Conservation (phyloP, 2,329 filamentous ascomycete species). For the Cladophialophora yegresii region DNA sequence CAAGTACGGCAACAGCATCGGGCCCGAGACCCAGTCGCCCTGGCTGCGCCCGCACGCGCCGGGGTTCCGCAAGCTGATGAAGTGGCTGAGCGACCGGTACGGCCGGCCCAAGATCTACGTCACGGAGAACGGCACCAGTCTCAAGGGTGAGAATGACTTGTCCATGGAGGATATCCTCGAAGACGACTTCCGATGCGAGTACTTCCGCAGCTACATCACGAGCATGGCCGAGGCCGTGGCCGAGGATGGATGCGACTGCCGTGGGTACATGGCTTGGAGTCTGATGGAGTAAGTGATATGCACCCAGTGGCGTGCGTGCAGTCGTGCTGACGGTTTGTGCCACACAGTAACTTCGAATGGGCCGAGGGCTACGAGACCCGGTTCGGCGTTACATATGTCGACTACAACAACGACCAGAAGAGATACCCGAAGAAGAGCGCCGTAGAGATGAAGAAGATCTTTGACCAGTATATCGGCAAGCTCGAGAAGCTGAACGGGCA, state of each 20-base stretch:
- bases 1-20: conserved; percentile 72
- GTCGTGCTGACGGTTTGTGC: conserved; percentile 17
- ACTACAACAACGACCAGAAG: conserved; percentile 77
- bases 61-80: conserved; percentile 75
- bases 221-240: conserved; percentile 73
- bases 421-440: conserved; percentile 83
- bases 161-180: conserved; percentile 65
- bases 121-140: conserved; percentile 83
- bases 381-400: conserved; percentile 81
- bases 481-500: conserved; percentile 39
- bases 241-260: conserved; percentile 74
- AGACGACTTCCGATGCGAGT: conserved; percentile 78
- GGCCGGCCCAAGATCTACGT: conserved; percentile 76
- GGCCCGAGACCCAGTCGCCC: conserved; percentile 76
- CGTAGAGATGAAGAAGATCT: conserved; percentile 67
- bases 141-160: conserved; percentile 80
- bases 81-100: conserved; percentile 77
- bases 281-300: conserved; percentile 67
- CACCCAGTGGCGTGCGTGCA: not conserved
- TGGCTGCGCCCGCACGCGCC: conserved; percentile 77
- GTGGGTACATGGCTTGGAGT: conserved; percentile 83
- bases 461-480: conserved; percentile 70
- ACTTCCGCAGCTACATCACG: conserved; percentile 74
- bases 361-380: conserved; percentile 87
- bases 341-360: conserved; percentile 75